phyloP scores from a whole-genome alignment of 2,329 filamentous ascomycete genomes.

The Talaromyces sp. region DNA sequence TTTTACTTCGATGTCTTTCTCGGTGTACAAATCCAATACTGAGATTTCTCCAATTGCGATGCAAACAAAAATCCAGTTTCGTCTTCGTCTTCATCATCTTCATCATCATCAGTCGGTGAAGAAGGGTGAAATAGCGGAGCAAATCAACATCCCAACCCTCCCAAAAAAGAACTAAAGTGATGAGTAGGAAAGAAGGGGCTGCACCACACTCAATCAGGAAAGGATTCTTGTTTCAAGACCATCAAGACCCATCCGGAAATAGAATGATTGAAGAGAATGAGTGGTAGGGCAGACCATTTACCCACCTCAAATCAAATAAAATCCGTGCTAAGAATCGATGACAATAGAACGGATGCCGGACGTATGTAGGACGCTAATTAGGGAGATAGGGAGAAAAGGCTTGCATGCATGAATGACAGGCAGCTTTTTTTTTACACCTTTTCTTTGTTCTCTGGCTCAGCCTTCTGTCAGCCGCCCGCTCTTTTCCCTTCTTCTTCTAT shows the following conservation, averaged over 20 bases:
- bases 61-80: background rate
- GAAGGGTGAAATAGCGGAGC: background rate
- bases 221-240: background rate
- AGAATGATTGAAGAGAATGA: constrained; percentile 7
- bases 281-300: background rate
- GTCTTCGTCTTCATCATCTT: background rate
- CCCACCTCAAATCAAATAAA: background rate
- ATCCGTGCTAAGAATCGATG: background rate
- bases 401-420: constrained; percentile 10
- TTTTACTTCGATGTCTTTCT: background rate
- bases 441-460: constrained; percentile 2
- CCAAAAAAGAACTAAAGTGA: background rate
- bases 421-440: background rate
- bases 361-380: background rate
- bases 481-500: background rate
- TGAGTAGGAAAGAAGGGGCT: background rate
- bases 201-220: constrained; percentile 1
- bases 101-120: background rate
- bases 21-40: background rate
- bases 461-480: background rate
- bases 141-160: background rate
- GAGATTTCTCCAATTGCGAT: background rate
- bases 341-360: background rate
- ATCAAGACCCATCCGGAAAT: background rate
- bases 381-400: background rate